Percentiles rank a stretch among this genome's conserved stretches.
Conservation (phyloP, 768 basidiomycete genomes). For the Boletus bicolor region DNA sequence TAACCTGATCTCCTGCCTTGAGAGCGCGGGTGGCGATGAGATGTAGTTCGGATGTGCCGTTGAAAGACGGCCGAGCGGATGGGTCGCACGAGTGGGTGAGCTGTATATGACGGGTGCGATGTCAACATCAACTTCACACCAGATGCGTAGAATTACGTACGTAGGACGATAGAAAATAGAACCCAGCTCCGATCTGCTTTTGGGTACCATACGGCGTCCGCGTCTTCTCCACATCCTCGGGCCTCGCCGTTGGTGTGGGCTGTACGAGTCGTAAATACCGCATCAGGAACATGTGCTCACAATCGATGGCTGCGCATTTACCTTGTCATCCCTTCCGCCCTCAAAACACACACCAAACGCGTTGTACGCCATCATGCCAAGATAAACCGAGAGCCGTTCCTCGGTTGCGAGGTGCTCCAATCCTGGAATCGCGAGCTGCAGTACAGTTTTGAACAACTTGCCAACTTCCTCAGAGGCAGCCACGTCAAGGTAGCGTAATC, state of each 20-base stretch:
- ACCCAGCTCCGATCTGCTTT: conserved; percentile 70
- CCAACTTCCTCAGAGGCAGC: conserved; percentile 46
- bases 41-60: conserved; percentile 66
- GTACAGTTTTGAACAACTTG: conserved; percentile 48
- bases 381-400: conserved; percentile 55
- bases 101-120: conserved; percentile 24
- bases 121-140: background rate
- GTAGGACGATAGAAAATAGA: conserved; percentile 78
- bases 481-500: conserved; percentile 66
- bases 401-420: conserved; percentile 68
- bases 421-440: conserved; percentile 64
- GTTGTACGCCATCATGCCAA: conserved; percentile 76
- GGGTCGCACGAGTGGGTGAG: conserved; percentile 75
- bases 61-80: conserved; percentile 61
- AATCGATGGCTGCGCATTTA: conserved; percentile 27
- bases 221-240: conserved; percentile 71
- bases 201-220: conserved; percentile 75
- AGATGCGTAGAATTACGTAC: conserved; percentile 30
- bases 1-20: conserved; percentile 73
- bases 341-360: conserved; percentile 68
- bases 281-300: background rate
- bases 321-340: conserved; percentile 70
- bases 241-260: conserved; percentile 52
- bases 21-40: conserved; percentile 65
- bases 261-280: conserved; percentile 23